Percentiles rank a stretch among this genome's conserved stretches.
Evolutionary conservation across 2,329 filamentous ascomycete species (phyloP).

Genomic region (Dothistroma pini): DNA sequence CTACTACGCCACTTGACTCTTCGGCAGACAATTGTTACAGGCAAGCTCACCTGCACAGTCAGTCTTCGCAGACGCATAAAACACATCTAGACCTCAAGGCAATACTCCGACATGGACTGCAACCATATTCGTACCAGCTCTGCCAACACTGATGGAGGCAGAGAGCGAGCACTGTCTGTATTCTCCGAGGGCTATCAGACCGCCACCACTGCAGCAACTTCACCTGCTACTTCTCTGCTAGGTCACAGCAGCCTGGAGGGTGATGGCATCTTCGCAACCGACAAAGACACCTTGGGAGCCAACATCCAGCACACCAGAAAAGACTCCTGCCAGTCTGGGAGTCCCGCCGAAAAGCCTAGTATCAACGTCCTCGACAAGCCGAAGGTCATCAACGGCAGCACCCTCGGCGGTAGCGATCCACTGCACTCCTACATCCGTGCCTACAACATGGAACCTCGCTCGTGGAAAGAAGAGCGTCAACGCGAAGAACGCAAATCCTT

Average conservation of each 20-base stretch:
- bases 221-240: neutral
- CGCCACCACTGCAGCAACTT: neutral
- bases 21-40: neutral
- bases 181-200: neutral
- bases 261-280: neutral
- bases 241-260: neutral
- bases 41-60: neutral
- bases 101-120: neutral
- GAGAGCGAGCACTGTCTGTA: neutral
- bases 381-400: slow-evolving; percentile 4
- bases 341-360: neutral
- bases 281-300: slow-evolving; percentile 3
- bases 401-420: neutral
- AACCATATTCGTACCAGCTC: neutral
- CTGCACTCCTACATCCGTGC: neutral
- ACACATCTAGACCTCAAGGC: neutral
- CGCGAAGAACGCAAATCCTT: neutral
- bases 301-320: neutral
- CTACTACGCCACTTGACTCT: neutral
- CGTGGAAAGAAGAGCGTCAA: neutral
- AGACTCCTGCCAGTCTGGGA: neutral
- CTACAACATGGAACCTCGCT: neutral
- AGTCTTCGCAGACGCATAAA: neutral
- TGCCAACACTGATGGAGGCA: neutral
- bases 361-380: no score